Evolutionary conservation across 2,329 filamentous ascomycete species (phyloP), one percentile per base, ranked within the genome.

Genomic region (Didymella segeticola): DNA sequence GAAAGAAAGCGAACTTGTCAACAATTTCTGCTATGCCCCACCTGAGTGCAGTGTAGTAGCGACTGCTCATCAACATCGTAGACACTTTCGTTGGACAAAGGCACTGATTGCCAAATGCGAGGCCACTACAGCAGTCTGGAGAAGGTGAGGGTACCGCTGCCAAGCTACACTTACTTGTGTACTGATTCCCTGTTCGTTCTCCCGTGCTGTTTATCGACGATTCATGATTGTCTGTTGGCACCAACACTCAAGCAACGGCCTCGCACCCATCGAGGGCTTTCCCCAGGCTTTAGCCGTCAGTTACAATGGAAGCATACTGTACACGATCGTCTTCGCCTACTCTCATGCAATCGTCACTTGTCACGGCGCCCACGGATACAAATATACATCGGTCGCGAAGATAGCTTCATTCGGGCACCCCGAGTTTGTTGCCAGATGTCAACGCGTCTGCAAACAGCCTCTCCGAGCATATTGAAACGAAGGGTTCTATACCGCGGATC

Each of bases 201-300:
- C 29, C 12, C 10, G n/a, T 33, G 8, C 29, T 25, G 31, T 29
- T 25, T 26, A 14, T 37, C n/a, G 29, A 41, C 22, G 20, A 8
- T 9, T n/a, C 8, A 30, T 36, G 29, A 17, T 26, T 39, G 38
- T 33, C 33, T 43, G 19, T 23, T 26, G 26, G 29, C 38, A 31
- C 39, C 39, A 25, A 10, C 15, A 17, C 25, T 43, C 73, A 31
- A 71, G 83, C 64, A 61, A 54, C 4, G 80, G 79, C 0, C 69
- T 84, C 4, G 55, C 69, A 47, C 66, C 64, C 4, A 78, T 80
- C 29, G 73, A 69, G 3, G 55, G 58, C 4, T 68, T 72, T 45
- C 67, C 77, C 1, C 58, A 65, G 29, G 41, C 53, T 2, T 71
- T 78, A 65, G 75, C 73, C 43, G 57, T 60, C 19, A 69, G 73